Base-by-base conservation (phyloP, 257 asterid species). In the Petunia axillaris region DNA sequence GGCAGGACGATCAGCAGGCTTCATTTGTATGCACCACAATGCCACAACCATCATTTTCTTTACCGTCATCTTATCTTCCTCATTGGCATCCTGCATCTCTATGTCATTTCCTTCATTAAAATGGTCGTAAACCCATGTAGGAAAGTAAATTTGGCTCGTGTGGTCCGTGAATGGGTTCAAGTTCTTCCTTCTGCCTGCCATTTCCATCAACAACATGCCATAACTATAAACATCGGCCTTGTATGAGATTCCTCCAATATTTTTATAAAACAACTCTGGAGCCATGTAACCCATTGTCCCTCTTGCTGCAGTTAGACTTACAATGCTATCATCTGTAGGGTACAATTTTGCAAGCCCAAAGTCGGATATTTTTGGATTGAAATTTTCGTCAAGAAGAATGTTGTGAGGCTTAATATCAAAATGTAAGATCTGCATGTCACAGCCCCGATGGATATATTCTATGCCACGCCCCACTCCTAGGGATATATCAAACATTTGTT, bases 151-250 rank as follows among this genome's bases (percentile, higher is more conserved):
- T 39, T 80, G 64, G 55, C 90, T 80, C 2, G 25, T 15, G 35
- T 50, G 60, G 2, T 88, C 77, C 1, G 75, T 79, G 50, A 79
- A 46, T 41, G 85, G 84, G 58, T 78, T 81, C 79, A 82, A 40
- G 41, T 81, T 81, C 70, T 82, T 76, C 64, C 87, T 74, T 80
- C 82, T 85, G 43, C 84, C 82, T 1, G 79, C 90, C 88, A 87
- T 86, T 84, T 91, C 91, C 85, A 87, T 78, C 80, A 87, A 59
- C 87, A 89, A 3, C 91, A 88, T 91, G 4, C 93, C 95, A 10
- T 81, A 91, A 48, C 91, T 88, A 60, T 91, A 89, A 5, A 88
- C 91, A 77, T 89, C 91, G n/a, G 87, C 90, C 39, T 87, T 91
- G 50, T 80, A 50, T 1, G 91, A 79, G 2, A 87, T 57, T 40